These are phyloP conservation scores for Alternaria tenuissima DNA, from an alignment of 2,329 filamentous ascomycete species.

Conservation along the genomic window DNA sequence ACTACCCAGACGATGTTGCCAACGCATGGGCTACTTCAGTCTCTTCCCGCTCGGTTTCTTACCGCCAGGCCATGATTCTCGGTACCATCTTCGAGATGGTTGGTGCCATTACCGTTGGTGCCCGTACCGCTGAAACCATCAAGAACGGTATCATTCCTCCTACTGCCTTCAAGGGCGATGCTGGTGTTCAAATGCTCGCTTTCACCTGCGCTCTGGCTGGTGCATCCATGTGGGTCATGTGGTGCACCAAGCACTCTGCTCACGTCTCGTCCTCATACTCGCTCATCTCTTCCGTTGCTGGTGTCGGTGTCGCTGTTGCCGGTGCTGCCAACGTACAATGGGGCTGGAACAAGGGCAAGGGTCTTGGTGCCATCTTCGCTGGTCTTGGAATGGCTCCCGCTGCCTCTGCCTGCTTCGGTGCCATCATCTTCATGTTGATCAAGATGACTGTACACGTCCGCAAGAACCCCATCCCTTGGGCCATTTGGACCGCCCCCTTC, in stretches of 20 bases:
- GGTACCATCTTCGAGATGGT: conserved; percentile 59
- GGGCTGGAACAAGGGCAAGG: conserved; percentile 70
- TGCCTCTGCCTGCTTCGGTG: conserved; percentile 71
- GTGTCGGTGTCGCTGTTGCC: conserved; percentile 63
- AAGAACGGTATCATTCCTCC: conserved; percentile 71
- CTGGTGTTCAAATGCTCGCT: conserved; percentile 61
- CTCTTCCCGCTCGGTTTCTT: conserved; percentile 78
- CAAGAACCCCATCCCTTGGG: conserved; percentile 75
- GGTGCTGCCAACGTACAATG: conserved; percentile 65
- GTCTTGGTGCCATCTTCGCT: conserved; percentile 69
- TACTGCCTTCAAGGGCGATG: conserved; percentile 55
- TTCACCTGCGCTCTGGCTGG: conserved; percentile 68
- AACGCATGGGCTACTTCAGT: conserved; percentile 85
- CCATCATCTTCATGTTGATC: conserved; percentile 76
- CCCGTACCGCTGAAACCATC: conserved; percentile 74
- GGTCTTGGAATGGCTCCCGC: conserved; percentile 74
- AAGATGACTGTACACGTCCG: conserved; percentile 75
- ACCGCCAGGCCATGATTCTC: conserved; percentile 66
- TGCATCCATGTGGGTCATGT: conserved; percentile 79
- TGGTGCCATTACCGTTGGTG: conserved; percentile 55
- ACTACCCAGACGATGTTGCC: conserved; percentile 75
- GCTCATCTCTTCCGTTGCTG: conserved; percentile 59
- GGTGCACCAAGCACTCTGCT: conserved; percentile 76
- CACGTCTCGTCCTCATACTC: conserved; percentile 68
- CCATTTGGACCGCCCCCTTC: conserved; percentile 75